Conservation (phyloP, 805 yeast genomes). For the Candida fluviatilis region DNA sequence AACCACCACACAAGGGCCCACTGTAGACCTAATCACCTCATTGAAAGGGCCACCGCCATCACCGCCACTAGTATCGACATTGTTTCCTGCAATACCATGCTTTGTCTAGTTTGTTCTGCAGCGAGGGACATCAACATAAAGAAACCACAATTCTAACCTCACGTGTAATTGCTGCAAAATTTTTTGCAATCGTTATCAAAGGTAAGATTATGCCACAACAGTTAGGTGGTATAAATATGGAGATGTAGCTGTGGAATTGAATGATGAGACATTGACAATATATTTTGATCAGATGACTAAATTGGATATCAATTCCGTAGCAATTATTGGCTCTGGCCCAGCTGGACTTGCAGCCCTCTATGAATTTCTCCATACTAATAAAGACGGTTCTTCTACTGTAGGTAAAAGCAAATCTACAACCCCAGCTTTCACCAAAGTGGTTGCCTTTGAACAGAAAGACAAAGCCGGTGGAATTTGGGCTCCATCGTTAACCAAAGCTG, state of each 20-base stretch:
- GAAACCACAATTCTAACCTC: background rate
- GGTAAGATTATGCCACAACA: background rate
- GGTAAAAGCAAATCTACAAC: constrained; percentile 12
- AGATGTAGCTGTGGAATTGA: no score
- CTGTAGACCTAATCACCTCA: no score
- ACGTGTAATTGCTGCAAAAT: constrained; percentile 1
- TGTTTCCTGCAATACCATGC: no score
- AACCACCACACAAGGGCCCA: no score
- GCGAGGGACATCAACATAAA: no score
- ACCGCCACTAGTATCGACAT: no score
- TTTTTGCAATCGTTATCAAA: background rate
- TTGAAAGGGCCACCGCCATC: no score
- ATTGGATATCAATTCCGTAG: constrained; percentile 17
- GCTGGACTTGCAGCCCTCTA: constrained; percentile 33
- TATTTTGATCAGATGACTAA: constrained; percentile 7
- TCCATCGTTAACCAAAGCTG: constrained; percentile 17
- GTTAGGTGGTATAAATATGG: background rate
- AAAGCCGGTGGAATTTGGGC: constrained; percentile 47
- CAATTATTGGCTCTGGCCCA: constrained; percentile 28
- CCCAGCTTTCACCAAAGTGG: constrained; percentile 27
- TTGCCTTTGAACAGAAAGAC: constrained; percentile 42
- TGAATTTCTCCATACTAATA: constrained; percentile 25
- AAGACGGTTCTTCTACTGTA: constrained; percentile 23
- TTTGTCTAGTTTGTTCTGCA: no score
- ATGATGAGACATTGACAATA: no score